Base-by-base conservation (phyloP, 192 early-diverging fungal species). In the Obelidium mucronatum region DNA sequence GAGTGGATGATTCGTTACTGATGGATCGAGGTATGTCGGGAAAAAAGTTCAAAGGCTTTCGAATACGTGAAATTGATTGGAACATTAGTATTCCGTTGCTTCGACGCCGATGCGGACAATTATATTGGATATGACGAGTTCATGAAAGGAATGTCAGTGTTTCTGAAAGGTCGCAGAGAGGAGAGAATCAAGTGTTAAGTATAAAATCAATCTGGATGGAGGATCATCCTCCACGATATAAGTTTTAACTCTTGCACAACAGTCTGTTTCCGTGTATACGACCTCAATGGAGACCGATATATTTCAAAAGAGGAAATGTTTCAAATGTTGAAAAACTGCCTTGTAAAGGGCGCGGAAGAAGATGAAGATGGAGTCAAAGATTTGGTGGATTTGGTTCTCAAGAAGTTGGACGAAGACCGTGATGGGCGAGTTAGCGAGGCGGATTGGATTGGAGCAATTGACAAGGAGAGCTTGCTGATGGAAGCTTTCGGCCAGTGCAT, bases 291-390 rank as follows among this genome's bases (percentile, higher is more conserved):
- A 30, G 88, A 90, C 77, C 81, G 84, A 15, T 87, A 87, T 77
- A 89, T 90, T 55, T 84, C 85, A 44, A 90, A 90, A 70, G 88
- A 90, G 55, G 88, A 90, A 75, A 90, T 90, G 88, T 90, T 81
- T 74, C 87, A 88, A 67, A 85, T 90, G 84, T 72, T 90, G 3
- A 89, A 88, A 42, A 88, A 88, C 75, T 85, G 82, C 40, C 77
- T 89, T 24, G 84, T 89, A 22, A 81, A 83, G 33, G 87, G 82
- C 6, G 81, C 83, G 66, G 86, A 90, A 73, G 85, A 86, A 77
- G 88, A 88, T 74, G 88, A 88, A 74, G 88, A 88, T 65, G 88
- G 88, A 19, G 88, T 90, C 30, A 90, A 90, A 64, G 86, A 88
- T 66, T 78, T 90, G 19, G 88, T 90, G 3, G 88, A 90, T 63